Percentiles rank a stretch among this genome's conserved stretches.
These are phyloP conservation scores for Cymbomonas tetramitiformis DNA, from an alignment of 139 green algal species.

Conservation along the genomic window DNA sequence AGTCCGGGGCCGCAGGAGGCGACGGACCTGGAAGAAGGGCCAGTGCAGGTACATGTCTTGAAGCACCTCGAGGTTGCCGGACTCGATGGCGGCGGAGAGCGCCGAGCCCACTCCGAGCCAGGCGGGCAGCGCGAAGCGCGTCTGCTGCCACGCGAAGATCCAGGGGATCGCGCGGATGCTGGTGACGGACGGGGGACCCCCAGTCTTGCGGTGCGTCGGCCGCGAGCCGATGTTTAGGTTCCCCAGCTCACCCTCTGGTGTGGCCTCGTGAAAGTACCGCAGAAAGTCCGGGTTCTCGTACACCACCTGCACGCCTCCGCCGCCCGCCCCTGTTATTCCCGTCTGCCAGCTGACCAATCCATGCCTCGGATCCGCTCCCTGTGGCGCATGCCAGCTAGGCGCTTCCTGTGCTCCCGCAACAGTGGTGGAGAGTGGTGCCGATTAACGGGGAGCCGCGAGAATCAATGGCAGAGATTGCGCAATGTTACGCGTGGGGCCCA, in stretches of 20 bases:
- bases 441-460: too few species aligned
- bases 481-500: too few species aligned
- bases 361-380: neutral
- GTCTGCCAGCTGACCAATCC: neutral
- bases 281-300: conserved; percentile 70
- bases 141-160: conserved; percentile 97
- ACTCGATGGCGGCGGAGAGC: conserved; percentile 44
- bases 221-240: conserved; percentile 90
- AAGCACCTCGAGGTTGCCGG: conserved; percentile 46
- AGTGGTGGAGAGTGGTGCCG: too few species aligned
- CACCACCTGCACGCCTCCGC: too few species aligned
- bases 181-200: conserved; percentile 10
- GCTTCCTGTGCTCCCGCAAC: neutral
- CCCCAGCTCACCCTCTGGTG: conserved; percentile 80
- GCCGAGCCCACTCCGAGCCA: conserved; percentile 89
- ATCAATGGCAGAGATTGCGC: too few species aligned
- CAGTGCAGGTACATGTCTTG: conserved; percentile 86
- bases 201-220: conserved; percentile 30
- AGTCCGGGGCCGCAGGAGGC: too few species aligned
- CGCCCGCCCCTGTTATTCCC: neutral
- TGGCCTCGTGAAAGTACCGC: conserved; percentile 74
- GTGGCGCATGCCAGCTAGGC: neutral
- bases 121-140: conserved; percentile 77
- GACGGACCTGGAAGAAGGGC: conserved; percentile 92
- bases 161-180: conserved; percentile 89